Evolutionary conservation across 176 grass and related monocot species (phyloP).

Genomic region (Zea mays): DNA sequence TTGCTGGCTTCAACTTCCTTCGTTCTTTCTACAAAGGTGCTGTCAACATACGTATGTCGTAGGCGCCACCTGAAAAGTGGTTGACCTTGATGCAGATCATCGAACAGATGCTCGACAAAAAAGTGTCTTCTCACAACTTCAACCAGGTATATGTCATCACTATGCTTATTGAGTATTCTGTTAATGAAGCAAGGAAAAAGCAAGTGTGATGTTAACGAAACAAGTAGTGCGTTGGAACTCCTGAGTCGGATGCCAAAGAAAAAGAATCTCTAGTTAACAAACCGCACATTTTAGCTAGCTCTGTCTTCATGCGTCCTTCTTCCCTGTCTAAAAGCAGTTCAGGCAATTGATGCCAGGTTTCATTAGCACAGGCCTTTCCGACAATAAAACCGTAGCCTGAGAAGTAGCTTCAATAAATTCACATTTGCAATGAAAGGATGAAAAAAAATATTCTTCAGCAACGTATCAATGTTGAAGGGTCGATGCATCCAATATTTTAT

Average conservation of each 20-base stretch:
- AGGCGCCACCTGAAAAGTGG: conserved; percentile 58
- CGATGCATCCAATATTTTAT: conserved; percentile 13
- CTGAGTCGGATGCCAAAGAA: not conserved
- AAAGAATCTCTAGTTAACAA: conserved; percentile 9
- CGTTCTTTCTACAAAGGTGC: conserved; percentile 34
- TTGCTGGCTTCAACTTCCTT: conserved; percentile 38
- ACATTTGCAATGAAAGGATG: not conserved
- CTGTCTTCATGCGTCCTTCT: conserved; percentile 41
- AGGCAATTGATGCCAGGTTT: not conserved
- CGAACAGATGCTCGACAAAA: conserved; percentile 72
- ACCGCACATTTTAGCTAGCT: conserved; percentile 50
- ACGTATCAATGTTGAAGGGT: conserved; percentile 5
- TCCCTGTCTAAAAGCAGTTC: not conserved
- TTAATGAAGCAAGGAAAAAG: conserved; percentile 16
- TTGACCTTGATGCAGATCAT: conserved; percentile 68
- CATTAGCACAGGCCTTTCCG: not conserved
- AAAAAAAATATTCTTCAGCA: conserved; percentile 6
- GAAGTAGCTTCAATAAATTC: conserved; percentile 30
- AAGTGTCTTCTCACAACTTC: conserved; percentile 56
- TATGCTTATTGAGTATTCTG: conserved; percentile 71
- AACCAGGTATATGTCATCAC: conserved; percentile 45
- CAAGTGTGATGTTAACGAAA: conserved; percentile 23
- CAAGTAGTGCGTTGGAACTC: conserved; percentile 27
- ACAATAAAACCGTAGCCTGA: not conserved
- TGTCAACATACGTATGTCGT: conserved; percentile 54